Evolutionary conservation across 176 grass and related monocot genomes (phyloP).

Genomic region (Hordeum vulgare): DNA sequence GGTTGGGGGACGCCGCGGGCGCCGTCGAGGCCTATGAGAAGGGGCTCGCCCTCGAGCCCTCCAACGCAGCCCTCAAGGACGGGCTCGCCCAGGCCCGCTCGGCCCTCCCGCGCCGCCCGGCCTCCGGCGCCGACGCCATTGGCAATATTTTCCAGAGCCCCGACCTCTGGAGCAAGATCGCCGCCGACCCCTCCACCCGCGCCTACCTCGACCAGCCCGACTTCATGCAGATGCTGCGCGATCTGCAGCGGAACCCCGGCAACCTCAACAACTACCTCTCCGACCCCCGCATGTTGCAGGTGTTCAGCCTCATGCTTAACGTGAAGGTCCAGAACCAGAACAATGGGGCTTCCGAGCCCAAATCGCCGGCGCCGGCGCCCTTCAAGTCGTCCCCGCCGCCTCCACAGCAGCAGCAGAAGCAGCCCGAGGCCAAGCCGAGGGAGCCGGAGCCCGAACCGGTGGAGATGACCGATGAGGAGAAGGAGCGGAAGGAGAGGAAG

Average conservation of each 20-base stretch:
- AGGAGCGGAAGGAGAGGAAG: constrained; percentile 63
- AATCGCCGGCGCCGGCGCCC: constrained; percentile 24
- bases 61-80: constrained; percentile 64
- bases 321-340: constrained; percentile 53
- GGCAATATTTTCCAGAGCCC: constrained; percentile 81
- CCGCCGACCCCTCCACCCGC: constrained; percentile 70
- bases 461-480: constrained; percentile 53
- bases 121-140: constrained; percentile 36
- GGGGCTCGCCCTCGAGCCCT: constrained; percentile 71
- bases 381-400: neutral
- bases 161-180: constrained; percentile 85
- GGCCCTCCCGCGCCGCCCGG: constrained; percentile 20
- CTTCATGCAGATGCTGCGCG: constrained; percentile 77
- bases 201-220: constrained; percentile 78
- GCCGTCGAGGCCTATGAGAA: constrained; percentile 76
- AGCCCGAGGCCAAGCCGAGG: constrained; percentile 30
- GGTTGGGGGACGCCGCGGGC: constrained; percentile 40
- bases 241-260: constrained; percentile 77
- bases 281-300: constrained; percentile 94
- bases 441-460: constrained; percentile 39
- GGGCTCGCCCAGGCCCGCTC: constrained; percentile 58
- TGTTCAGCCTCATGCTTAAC: constrained; percentile 84
- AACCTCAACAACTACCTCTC: constrained; percentile 62
- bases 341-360: constrained; percentile 26
- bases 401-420: constrained; percentile 2